These are phyloP conservation scores for Schizophyllum amplum DNA, from an alignment of 1,284 basidiomycete genomes.

Conservation along the genomic window DNA sequence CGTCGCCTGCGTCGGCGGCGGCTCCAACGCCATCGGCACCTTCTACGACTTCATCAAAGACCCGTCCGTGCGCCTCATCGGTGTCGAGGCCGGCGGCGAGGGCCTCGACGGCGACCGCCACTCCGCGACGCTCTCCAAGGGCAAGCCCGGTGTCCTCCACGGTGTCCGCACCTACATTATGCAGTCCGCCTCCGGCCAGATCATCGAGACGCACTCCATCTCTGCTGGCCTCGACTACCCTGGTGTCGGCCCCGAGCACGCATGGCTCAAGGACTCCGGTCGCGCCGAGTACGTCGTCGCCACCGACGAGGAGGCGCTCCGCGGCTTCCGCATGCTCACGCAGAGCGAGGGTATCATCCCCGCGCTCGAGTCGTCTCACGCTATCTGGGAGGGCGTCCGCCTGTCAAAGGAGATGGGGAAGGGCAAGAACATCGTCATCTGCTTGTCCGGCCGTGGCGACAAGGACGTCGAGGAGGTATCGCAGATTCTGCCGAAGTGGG, in stretches of 20 bases:
- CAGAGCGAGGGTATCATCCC: slow-evolving; percentile 98
- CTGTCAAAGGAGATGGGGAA: slow-evolving; percentile 81
- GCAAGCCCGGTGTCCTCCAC: slow-evolving; percentile 91
- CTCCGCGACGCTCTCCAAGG: slow-evolving; percentile 88
- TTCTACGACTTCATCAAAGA: slow-evolving; percentile 94
- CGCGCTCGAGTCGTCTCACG: slow-evolving; percentile 95
- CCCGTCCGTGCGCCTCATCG: slow-evolving; percentile 74
- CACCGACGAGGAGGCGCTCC: slow-evolving; percentile 88
- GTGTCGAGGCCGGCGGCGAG: slow-evolving; percentile 96
- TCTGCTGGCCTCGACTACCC: slow-evolving; percentile 92
- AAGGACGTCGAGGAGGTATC: slow-evolving; percentile 94
- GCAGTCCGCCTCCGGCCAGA: slow-evolving; percentile 85
- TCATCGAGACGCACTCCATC: slow-evolving; percentile 95
- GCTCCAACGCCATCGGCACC: slow-evolving; percentile 94
- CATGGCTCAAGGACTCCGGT: slow-evolving; percentile 91
- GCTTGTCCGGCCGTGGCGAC: slow-evolving; percentile 85
- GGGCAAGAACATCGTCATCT: slow-evolving; percentile 86
- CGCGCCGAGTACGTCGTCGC: slow-evolving; percentile 91
- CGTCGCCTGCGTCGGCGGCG: slow-evolving; percentile 96
- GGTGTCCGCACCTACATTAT: slow-evolving; percentile 94
- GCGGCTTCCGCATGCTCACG: slow-evolving; percentile 87
- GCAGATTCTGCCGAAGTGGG: slow-evolving; percentile 82
- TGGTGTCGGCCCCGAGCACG: slow-evolving; percentile 95
- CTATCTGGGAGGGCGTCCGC: slow-evolving; percentile 86
- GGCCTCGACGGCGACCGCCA: slow-evolving; percentile 82